These are phyloP conservation scores for Rubroshorea leprosula DNA, from an alignment of 345 rosid genomes.

Conservation along the genomic window DNA sequence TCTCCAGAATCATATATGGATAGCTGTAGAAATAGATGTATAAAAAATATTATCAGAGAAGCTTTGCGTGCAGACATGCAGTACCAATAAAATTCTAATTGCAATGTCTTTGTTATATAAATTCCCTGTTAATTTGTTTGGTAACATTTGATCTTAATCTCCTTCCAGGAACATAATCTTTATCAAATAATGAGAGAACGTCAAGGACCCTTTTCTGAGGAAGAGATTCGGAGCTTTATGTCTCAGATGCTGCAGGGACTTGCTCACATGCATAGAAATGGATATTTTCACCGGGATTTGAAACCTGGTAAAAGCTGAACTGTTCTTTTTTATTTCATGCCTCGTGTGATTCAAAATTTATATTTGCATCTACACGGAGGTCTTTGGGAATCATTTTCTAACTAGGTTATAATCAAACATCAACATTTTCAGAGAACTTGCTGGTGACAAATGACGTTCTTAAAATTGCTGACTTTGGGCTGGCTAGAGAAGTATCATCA, in stretches of 20 bases:
- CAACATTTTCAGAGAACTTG: conserved; percentile 64
- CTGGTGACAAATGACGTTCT: conserved; percentile 72
- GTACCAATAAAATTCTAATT: too few species aligned
- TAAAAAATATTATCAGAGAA: too few species aligned
- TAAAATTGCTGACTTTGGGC: conserved; percentile 94
- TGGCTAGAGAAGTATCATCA: conserved; percentile 91
- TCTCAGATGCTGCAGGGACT: conserved; percentile 89
- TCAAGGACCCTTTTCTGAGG: conserved; percentile 62
- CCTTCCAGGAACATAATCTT: conserved; percentile 65
- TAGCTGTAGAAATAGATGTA: too few species aligned
- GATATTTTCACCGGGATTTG: conserved; percentile 85
- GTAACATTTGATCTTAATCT: conserved; percentile 13
- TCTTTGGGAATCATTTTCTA: conserved; percentile 1
- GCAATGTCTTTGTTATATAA: too few species aligned
- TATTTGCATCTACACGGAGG: conserved; percentile 9
- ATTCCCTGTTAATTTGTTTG: too few species aligned
- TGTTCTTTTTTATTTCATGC: not conserved
- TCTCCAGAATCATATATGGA: too few species aligned
- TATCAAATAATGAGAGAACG: conserved; percentile 79
- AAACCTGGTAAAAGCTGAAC: conserved; percentile 63
- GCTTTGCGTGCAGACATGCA: too few species aligned
- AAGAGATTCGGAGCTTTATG: conserved; percentile 64
- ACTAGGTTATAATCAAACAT: conserved; percentile 12
- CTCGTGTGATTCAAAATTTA: conserved; percentile 6
- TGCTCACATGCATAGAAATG: conserved; percentile 77